Conservation (phyloP, 2,329 filamentous ascomycete species). For the Talaromyces sp. region DNA sequence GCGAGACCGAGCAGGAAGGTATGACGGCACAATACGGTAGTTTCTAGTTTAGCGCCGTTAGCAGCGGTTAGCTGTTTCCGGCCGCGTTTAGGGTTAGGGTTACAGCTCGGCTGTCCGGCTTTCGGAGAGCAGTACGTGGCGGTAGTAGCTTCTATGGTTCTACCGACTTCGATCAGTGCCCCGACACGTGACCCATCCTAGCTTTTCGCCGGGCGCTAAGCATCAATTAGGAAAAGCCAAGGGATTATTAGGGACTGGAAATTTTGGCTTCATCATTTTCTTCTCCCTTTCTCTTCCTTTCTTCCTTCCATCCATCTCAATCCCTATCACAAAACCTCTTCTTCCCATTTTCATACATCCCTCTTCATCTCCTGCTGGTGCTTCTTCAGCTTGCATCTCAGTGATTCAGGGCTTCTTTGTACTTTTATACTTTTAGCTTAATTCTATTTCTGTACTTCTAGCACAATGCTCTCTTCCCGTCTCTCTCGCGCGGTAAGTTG, state of each 20-base stretch:
- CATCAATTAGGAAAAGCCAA: slow-evolving; percentile 9
- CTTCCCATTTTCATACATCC: slow-evolving; percentile 22
- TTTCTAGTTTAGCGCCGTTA: neutral
- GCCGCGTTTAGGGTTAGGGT: neutral
- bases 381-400: slow-evolving; percentile 13
- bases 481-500: slow-evolving; percentile 70
- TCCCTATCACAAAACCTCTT: slow-evolving; percentile 25
- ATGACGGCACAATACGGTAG: slow-evolving; percentile 15
- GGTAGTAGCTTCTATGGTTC: slow-evolving; percentile 24
- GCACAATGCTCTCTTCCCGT: slow-evolving; percentile 69
- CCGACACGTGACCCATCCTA: slow-evolving; percentile 11
- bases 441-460: slow-evolving; percentile 30
- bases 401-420: slow-evolving; percentile 13
- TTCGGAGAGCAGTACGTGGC: neutral
- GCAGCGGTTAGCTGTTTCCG: slow-evolving; percentile 5
- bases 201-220: slow-evolving; percentile 17
- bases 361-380: slow-evolving; percentile 12
- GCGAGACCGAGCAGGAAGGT: neutral
- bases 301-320: slow-evolving; percentile 32
- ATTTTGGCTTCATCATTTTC: slow-evolving; percentile 22
- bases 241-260: slow-evolving; percentile 17
- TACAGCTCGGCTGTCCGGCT: neutral
- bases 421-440: slow-evolving; percentile 20
- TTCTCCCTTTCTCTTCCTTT: slow-evolving; percentile 24
- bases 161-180: slow-evolving; percentile 32